A percentile compares a stretch with the other conserved stretches of the same genome.
Conservation (phyloP, 306 rosid genomes). For the Hylodesmum podocarpum region DNA sequence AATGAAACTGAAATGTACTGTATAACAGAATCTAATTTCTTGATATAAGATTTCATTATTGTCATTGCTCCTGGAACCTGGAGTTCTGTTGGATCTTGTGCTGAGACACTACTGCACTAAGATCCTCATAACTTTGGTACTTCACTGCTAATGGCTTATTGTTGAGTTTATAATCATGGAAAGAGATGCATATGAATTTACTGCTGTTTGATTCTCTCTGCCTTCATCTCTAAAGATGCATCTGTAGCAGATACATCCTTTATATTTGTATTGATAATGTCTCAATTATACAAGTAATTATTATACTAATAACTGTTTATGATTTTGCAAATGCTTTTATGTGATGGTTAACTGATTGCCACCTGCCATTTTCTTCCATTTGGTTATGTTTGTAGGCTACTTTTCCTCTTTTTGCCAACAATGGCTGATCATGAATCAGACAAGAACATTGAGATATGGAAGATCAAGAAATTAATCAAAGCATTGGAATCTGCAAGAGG, state of each 20-base stretch:
- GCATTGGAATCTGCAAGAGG: constrained; percentile 90
- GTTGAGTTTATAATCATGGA: neutral
- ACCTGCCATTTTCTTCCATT: neutral
- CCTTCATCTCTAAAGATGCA: neutral
- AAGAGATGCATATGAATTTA: neutral
- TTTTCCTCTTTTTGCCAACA: neutral
- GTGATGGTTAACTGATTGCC: neutral
- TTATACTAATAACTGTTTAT: neutral
- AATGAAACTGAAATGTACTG: neutral
- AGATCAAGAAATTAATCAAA: constrained; percentile 86
- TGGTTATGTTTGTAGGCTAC: constrained; percentile 27
- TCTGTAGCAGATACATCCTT: constrained; percentile 1
- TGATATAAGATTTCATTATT: neutral
- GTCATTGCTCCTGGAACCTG: neutral
- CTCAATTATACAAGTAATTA: neutral
- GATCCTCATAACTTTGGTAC: neutral
- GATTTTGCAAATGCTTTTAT: neutral
- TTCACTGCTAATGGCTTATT: neutral
- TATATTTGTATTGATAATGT: neutral
- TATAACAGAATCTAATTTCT: neutral
- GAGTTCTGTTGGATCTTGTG: neutral
- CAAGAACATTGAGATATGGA: constrained; percentile 94
- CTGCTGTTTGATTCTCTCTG: neutral
- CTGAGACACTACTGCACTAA: neutral
- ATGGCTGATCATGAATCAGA: constrained; percentile 91